A percentile compares a stretch with the other conserved stretches of the same genome.
Conservation (phyloP, 352 stramenopile genomes). For the Globisporangium heterothallicum region DNA sequence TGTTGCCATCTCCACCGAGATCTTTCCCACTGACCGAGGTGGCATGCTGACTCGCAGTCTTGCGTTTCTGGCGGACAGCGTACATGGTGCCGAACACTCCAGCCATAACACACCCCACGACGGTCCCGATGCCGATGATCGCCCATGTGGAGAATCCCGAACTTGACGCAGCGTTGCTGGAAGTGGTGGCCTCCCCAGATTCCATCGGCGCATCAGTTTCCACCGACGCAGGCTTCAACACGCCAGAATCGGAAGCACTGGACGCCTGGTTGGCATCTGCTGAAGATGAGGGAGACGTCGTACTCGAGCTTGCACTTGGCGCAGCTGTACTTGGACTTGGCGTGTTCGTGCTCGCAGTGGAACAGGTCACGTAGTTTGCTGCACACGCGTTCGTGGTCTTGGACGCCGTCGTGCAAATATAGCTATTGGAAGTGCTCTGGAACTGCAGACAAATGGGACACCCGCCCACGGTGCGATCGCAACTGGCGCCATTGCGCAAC, state of each 20-base stretch:
- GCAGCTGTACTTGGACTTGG: background rate
- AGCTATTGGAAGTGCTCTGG: background rate
- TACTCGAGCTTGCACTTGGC: background rate
- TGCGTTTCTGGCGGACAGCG: background rate
- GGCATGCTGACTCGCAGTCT: background rate
- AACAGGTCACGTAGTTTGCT: background rate
- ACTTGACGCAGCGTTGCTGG: background rate
- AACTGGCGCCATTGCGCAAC: background rate
- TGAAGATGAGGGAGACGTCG: background rate
- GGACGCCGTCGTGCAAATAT: conserved; percentile 8
- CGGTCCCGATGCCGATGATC: conserved; percentile 2
- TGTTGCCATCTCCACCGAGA: background rate
- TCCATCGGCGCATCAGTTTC: background rate
- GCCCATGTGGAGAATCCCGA: conserved; percentile 8
- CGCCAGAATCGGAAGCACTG: background rate
- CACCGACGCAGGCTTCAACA: conserved; percentile 5
- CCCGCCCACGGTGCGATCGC: conserved; percentile 7
- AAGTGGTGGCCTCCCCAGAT: background rate
- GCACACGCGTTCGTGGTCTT: conserved; percentile 6
- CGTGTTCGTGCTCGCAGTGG: background rate
- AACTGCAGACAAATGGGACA: conserved; percentile 13
- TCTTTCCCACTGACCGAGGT: background rate
- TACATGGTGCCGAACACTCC: conserved; percentile 7
- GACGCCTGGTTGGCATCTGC: background rate
- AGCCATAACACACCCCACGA: conserved; percentile 9